Evolutionary conservation across 73 alveolate species (phyloP).

Genomic region (Diophrys sp.): DNA sequence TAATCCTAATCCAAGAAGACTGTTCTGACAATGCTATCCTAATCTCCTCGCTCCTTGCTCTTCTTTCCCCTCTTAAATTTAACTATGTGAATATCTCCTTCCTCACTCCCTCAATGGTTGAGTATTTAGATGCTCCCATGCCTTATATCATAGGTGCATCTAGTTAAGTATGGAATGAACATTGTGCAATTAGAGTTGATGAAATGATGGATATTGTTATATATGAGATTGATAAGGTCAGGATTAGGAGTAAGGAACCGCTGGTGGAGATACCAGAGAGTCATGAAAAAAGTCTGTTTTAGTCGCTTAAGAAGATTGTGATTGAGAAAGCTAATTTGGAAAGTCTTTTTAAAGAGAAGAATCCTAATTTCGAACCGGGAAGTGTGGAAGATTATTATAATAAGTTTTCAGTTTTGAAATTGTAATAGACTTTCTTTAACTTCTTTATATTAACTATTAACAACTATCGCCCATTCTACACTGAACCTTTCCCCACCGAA

Average conservation of each 20-base stretch:
- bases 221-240: slow-evolving; percentile 32
- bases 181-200: slow-evolving; percentile 9
- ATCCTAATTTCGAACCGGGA: background rate
- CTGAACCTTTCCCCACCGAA: too few relatives aligned
- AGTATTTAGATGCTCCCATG: slow-evolving; percentile 43
- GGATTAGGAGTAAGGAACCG: slow-evolving; percentile 5
- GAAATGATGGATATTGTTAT: slow-evolving; percentile 22
- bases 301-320: slow-evolving; percentile 20
- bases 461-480: slow-evolving; percentile 25
- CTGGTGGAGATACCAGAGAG: slow-evolving; percentile 38
- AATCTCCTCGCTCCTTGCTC: slow-evolving; percentile 29
- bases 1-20: slow-evolving; percentile 29
- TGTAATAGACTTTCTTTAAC: slow-evolving; percentile 38
- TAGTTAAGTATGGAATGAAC: slow-evolving; percentile 24
- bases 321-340: slow-evolving; percentile 21
- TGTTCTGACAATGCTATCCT: slow-evolving; percentile 40
- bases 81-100: slow-evolving; percentile 30
- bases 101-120: slow-evolving; percentile 39
- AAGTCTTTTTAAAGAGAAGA: background rate
- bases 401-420: slow-evolving; percentile 34
- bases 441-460: slow-evolving; percentile 48
- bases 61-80: slow-evolving; percentile 20
- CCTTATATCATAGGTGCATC: slow-evolving; percentile 42
- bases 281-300: slow-evolving; percentile 1
- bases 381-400: slow-evolving; percentile 29